Percentiles rank a stretch among this genome's conserved stretches.
Evolutionary conservation across 495 filamentous ascomycete species (phyloP).

Genomic region (Pyrenopolyporus hunteri): DNA sequence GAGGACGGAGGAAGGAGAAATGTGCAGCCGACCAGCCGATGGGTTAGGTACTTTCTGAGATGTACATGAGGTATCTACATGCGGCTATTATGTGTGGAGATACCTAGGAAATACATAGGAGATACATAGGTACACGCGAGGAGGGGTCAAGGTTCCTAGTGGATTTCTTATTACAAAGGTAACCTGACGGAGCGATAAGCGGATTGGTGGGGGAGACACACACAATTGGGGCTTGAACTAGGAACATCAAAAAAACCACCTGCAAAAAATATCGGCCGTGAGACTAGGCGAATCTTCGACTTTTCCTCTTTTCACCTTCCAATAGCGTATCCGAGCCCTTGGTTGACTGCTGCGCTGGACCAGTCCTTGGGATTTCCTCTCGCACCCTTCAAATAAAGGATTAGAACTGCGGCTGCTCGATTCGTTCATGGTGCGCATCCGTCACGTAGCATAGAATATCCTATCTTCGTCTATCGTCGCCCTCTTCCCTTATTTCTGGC

Average conservation of each 20-base stretch:
- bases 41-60: neutral
- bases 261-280: conserved; percentile 23
- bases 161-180: too few relatives aligned
- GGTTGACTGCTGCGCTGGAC: neutral
- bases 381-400: neutral
- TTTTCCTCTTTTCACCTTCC: conserved; percentile 8
- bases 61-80: too few relatives aligned
- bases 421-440: conserved; percentile 10
- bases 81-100: too few relatives aligned
- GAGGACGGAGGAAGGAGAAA: conserved; percentile 25
- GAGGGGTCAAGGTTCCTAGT: too few relatives aligned
- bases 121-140: conserved; percentile 7
- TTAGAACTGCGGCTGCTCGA: neutral
- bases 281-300: neutral
- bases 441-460: neutral
- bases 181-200: conserved; percentile 30
- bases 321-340: neutral
- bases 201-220: conserved; percentile 28
- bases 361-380: neutral
- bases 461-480: conserved; percentile 12
- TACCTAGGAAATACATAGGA: too few relatives aligned
- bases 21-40: conserved; percentile 1
- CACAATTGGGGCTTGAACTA: conserved; percentile 36
- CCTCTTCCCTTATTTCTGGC: conserved; percentile 30
- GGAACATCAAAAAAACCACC: conserved; percentile 30